Percentiles rank a stretch among this genome's conserved stretches.
Evolutionary conservation across 139 green algal species (phyloP).

Genomic region (Axilococcus clingmanii): DNA sequence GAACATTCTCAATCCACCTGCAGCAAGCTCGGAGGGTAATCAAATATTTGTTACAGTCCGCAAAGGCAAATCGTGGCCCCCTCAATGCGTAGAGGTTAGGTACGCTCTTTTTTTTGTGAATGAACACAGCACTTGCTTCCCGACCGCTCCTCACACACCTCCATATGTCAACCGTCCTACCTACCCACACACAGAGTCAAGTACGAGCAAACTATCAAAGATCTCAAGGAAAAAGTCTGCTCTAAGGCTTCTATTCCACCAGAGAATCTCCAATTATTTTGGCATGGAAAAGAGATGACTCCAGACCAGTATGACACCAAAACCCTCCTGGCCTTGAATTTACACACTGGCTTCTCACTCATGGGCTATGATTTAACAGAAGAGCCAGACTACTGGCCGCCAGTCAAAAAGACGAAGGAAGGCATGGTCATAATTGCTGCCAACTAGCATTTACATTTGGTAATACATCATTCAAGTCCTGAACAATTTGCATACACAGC

Average conservation of each 20-base stretch:
- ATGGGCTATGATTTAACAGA: slow-evolving; percentile 60
- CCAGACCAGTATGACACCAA: slow-evolving; percentile 35
- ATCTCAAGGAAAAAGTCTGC: slow-evolving; percentile 39
- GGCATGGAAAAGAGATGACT: slow-evolving; percentile 58
- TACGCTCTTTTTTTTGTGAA: slow-evolving; percentile 9
- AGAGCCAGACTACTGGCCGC: slow-evolving; percentile 57
- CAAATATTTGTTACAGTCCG: slow-evolving; percentile 43
- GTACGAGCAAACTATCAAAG: slow-evolving; percentile 60
- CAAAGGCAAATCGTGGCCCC: slow-evolving; percentile 45
- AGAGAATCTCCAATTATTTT: slow-evolving; percentile 60
- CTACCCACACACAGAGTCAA: slow-evolving; percentile 32
- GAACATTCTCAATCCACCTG: too few species aligned
- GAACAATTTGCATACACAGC: slow-evolving; percentile 66
- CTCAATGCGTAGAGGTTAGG: slow-evolving; percentile 43
- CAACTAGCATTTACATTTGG: background rate
- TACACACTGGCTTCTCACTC: slow-evolving; percentile 74
- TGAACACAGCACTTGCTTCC: background rate
- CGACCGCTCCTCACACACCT: background rate
- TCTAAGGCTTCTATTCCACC: slow-evolving; percentile 34
- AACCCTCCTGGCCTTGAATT: slow-evolving; percentile 62
- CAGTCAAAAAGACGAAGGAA: slow-evolving; percentile 43
- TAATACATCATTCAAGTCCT: slow-evolving; percentile 18
- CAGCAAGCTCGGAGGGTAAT: slow-evolving; percentile 28
- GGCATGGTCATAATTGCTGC: slow-evolving; percentile 36
- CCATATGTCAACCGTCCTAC: background rate